These are phyloP conservation scores for Acer campestre DNA, from an alignment of 345 rosid genomes.

Conservation along the genomic window DNA sequence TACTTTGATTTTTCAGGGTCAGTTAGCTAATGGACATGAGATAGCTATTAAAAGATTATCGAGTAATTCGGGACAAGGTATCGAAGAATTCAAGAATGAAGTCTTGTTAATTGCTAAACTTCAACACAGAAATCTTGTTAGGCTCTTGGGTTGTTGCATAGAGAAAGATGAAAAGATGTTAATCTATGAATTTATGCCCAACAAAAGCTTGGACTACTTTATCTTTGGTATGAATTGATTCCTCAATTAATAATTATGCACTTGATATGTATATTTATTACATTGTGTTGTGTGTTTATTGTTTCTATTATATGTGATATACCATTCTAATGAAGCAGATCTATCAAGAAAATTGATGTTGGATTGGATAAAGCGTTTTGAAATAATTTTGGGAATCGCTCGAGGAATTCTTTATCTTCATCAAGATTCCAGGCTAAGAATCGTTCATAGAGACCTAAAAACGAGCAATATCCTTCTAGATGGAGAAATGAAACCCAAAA, in stretches of 20 bases:
- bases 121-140: not conserved
- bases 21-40: no score
- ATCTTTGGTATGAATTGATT: not conserved
- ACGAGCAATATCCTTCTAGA: constrained; percentile 36
- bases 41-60: not conserved
- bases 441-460: constrained; percentile 43
- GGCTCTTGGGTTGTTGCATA: not conserved
- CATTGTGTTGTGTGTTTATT: not conserved
- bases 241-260: not conserved
- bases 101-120: not conserved
- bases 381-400: constrained; percentile 38
- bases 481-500: constrained; percentile 37
- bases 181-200: not conserved
- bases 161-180: not conserved
- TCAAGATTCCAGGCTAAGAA: constrained; percentile 31
- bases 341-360: not conserved
- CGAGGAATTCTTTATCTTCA: constrained; percentile 43
- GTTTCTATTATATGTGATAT: not conserved
- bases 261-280: not conserved
- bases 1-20: no score
- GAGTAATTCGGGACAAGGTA: not conserved
- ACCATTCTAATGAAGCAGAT: not conserved
- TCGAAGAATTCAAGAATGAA: not conserved
- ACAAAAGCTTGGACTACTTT: not conserved
- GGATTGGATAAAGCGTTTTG: constrained; percentile 3